Evolutionary conservation across 192 early-diverging fungal genomes (phyloP).

Genomic region (Mortierella antarctica): DNA sequence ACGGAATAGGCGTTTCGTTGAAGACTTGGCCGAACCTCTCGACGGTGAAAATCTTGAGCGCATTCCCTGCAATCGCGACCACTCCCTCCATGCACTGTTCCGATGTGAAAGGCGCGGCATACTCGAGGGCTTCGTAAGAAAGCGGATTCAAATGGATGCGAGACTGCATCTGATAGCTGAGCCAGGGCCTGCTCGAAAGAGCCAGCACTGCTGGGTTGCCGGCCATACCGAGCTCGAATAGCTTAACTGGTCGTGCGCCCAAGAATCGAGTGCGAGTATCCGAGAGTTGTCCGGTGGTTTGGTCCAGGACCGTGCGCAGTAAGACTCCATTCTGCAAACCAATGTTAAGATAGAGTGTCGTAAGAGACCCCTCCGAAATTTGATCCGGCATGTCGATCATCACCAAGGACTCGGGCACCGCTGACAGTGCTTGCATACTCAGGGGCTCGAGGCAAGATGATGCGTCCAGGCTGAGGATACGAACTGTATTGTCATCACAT

Average conservation of each 20-base stretch:
- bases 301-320: slow-evolving; percentile 87
- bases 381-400: slow-evolving; percentile 86
- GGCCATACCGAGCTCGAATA: slow-evolving; percentile 76
- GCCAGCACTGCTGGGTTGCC: slow-evolving; percentile 83
- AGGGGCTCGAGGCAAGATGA: slow-evolving; percentile 80
- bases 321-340: slow-evolving; percentile 93
- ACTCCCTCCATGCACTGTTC: slow-evolving; percentile 91
- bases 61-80: slow-evolving; percentile 87
- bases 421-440: slow-evolving; percentile 78
- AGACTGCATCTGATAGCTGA: slow-evolving; percentile 82
- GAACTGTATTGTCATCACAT: slow-evolving; percentile 91
- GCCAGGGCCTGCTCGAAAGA: slow-evolving; percentile 88
- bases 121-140: slow-evolving; percentile 86
- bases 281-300: slow-evolving; percentile 81
- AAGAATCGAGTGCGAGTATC: slow-evolving; percentile 88
- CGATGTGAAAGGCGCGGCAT: slow-evolving; percentile 82
- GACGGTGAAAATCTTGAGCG: slow-evolving; percentile 85
- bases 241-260: slow-evolving; percentile 84
- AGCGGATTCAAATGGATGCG: slow-evolving; percentile 85
- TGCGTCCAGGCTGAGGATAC: slow-evolving; percentile 87
- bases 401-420: slow-evolving; percentile 76
- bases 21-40: slow-evolving; percentile 86
- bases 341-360: slow-evolving; percentile 83
- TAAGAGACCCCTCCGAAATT: slow-evolving; percentile 63
- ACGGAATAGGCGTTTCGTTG: slow-evolving; percentile 85